Evolutionary conservation across 2,329 filamentous ascomycete genomes (phyloP).

Genomic region (Colletotrichum lentis): DNA sequence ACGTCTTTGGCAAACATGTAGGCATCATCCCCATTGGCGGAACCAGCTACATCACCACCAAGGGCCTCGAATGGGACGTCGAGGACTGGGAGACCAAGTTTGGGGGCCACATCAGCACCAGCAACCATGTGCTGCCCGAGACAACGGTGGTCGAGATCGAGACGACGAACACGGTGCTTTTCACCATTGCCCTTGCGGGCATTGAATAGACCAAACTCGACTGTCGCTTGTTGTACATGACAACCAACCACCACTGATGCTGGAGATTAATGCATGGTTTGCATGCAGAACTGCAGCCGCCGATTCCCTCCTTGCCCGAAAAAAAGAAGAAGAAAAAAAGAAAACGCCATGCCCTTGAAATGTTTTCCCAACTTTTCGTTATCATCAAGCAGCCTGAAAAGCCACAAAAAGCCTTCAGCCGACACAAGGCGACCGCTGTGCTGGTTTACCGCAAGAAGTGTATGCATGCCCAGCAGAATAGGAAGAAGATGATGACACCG

Average conservation of each 20-base stretch:
- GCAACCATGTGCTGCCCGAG: conserved; percentile 74
- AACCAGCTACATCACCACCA: conserved; percentile 79
- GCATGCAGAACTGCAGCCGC: conserved; percentile 13
- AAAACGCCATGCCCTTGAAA: conserved; percentile 31
- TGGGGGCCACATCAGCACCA: conserved; percentile 78
- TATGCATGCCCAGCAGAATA: conserved; percentile 91
- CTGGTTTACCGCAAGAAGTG: conserved; percentile 75
- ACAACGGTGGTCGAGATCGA: conserved; percentile 69
- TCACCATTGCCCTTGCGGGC: conserved; percentile 71
- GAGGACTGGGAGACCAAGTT: conserved; percentile 79
- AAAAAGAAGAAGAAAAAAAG: not conserved
- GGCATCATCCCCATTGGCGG: conserved; percentile 87
- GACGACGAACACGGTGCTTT: conserved; percentile 72
- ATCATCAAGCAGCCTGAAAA: not conserved
- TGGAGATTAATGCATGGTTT: not conserved
- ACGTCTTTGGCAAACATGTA: conserved; percentile 77
- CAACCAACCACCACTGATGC: conserved; percentile 2
- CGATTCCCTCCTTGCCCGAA: not conserved
- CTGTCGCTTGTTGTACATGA: conserved; percentile 31
- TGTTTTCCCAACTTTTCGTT: conserved; percentile 2
- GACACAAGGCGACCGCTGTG: not conserved
- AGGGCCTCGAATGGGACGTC: conserved; percentile 92
- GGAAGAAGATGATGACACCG: conserved; percentile 85
- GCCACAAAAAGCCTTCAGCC: not conserved
- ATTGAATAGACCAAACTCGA: conserved; percentile 38